Evolutionary conservation across 768 basidiomycete genomes (phyloP).

Genomic region (Amyloporia xantha): DNA sequence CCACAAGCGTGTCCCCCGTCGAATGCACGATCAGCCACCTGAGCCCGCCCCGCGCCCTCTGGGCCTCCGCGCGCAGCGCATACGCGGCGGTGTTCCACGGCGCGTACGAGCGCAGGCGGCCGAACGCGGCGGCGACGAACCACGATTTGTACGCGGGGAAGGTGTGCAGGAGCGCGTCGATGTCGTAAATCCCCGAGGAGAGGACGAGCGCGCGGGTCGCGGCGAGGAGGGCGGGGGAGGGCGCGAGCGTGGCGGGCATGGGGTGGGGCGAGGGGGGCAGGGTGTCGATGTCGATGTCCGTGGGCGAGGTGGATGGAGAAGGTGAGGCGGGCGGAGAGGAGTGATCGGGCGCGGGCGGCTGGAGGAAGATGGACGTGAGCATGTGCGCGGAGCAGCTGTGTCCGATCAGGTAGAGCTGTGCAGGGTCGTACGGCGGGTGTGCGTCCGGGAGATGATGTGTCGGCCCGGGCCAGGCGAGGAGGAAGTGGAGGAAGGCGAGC

Average conservation of each 20-base stretch:
- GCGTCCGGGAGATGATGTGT: slow-evolving; percentile 8
- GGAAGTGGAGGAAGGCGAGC: slow-evolving; percentile 53
- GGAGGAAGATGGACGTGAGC: slow-evolving; percentile 61
- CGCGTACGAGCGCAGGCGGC: slow-evolving; percentile 39
- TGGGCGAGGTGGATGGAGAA: slow-evolving; percentile 33
- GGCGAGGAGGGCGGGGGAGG: slow-evolving; percentile 33
- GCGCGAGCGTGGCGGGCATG: slow-evolving; percentile 30
- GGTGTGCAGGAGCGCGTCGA: slow-evolving; percentile 52
- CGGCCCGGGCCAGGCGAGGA: slow-evolving; percentile 42
- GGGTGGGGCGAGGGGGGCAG: slow-evolving; percentile 44
- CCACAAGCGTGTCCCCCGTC: slow-evolving; percentile 60
- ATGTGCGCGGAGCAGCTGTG: slow-evolving; percentile 86
- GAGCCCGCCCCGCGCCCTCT: slow-evolving; percentile 21
- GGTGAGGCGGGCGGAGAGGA: slow-evolving; percentile 37
- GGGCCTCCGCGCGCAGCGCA: slow-evolving; percentile 24
- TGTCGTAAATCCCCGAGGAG: slow-evolving; percentile 76
- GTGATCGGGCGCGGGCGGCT: slow-evolving; percentile 18
- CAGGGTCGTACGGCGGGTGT: slow-evolving; percentile 31
- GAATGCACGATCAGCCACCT: slow-evolving; percentile 76
- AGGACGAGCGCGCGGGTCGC: slow-evolving; percentile 49
- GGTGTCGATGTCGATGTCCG: no score
- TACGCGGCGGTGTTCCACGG: slow-evolving; percentile 40
- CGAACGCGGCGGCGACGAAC: slow-evolving; percentile 68
- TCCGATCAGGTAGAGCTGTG: slow-evolving; percentile 53
- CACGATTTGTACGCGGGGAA: slow-evolving; percentile 64